Base-by-base conservation (phyloP, 108 stramenopile species). In the Pinguiococcus pyrenoidosus region DNA sequence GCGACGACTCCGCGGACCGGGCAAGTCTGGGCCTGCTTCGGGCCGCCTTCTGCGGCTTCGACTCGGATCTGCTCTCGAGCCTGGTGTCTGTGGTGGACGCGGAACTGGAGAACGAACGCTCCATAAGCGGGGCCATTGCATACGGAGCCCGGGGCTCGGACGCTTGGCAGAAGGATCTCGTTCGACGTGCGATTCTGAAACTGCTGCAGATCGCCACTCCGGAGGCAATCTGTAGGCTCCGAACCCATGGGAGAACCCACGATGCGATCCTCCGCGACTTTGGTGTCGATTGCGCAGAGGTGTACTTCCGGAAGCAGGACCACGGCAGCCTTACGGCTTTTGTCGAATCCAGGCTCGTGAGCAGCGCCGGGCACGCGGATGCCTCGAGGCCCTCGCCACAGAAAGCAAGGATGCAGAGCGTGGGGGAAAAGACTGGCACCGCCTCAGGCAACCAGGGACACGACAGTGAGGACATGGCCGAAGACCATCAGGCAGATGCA, bases 141-240 rank as follows among this genome's bases (percentile, higher is more conserved):
- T 7, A 16, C 7, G 6, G 6, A 20, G n/a, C n/a, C n/a, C n/a
- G n/a, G n/a, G n/a, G n/a, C n/a, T n/a, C n/a, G n/a, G n/a, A n/a
- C n/a, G n/a, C n/a, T n/a, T n/a, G n/a, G n/a, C n/a, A n/a, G n/a
- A n/a, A n/a, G n/a, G n/a, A n/a, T n/a, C n/a, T 21, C 14, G 20
- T 42, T 42, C 40, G n/a, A 42, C 10, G 20, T n/a, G 40, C 14
- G 40, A n/a, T 42, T 7, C 10, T 12, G n/a, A 42, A n/a, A 36
- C 18, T 48, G 6, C 46, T 48, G 6, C 18, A 18, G 46, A 16
- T 48, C 10, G 46, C 46, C 7, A 32, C 46, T 13, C 46, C 46
- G 16, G 46, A 48, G 46, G 46, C 29, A 17, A 32, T 36, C 7
- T 48, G 46, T 16, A 7, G 18, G 23, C 23, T 48, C n/a, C n/a